These are phyloP conservation scores for Mangifera indica DNA, from an alignment of 345 rosid genomes.

Conservation along the genomic window DNA sequence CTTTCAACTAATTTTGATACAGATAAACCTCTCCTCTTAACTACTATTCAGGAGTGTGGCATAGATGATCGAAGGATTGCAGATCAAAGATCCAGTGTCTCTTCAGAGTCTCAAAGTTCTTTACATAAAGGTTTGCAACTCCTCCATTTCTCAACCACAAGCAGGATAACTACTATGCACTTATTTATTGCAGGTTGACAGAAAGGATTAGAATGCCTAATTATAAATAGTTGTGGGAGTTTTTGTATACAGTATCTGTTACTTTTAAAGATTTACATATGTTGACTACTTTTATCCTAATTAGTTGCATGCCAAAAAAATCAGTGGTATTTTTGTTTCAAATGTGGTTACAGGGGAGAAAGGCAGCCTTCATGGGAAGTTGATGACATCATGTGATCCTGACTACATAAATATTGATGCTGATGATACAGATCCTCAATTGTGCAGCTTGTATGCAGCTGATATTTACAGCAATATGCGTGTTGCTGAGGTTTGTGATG, in stretches of 20 bases:
- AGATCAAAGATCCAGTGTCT: slow-evolving; percentile 21
- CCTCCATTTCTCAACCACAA: slow-evolving; percentile 6
- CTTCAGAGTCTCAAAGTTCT: slow-evolving; percentile 27
- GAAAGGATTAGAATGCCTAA: not conserved
- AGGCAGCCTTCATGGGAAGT: slow-evolving; percentile 29
- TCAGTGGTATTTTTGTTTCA: slow-evolving; percentile 15
- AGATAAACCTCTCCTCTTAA: slow-evolving; percentile 22
- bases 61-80: slow-evolving; percentile 17
- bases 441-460: slow-evolving; percentile 74
- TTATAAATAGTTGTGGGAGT: not conserved
- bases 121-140: slow-evolving; percentile 31
- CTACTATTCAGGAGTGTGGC: slow-evolving; percentile 14
- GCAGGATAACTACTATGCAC: not conserved
- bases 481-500: slow-evolving; percentile 74
- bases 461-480: slow-evolving; percentile 67
- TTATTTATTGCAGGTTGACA: no score
- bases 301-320: slow-evolving; percentile 13
- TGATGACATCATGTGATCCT: slow-evolving; percentile 29
- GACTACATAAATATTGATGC: slow-evolving; percentile 61
- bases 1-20: slow-evolving; percentile 19
- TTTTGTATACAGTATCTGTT: not conserved
- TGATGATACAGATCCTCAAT: slow-evolving; percentile 58
- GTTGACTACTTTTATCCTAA: not conserved
- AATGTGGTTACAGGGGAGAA: slow-evolving; percentile 42
- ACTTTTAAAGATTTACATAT: not conserved